Base-by-base conservation (phyloP, 768 basidiomycete species). In the Podaxis pistillaris region DNA sequence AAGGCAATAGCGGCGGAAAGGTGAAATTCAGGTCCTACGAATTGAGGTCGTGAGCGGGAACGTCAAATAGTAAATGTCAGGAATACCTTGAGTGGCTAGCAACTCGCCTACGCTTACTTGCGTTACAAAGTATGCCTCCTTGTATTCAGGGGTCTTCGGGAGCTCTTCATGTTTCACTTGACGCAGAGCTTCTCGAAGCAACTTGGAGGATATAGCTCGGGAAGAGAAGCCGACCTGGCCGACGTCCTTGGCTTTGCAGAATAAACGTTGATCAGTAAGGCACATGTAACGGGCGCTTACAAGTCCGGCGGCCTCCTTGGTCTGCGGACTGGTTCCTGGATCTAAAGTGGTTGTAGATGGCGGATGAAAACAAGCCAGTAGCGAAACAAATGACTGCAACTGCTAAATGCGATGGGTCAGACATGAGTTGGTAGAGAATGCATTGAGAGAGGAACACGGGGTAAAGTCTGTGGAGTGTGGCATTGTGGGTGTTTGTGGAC, bases 111-210 rank as follows among this genome's bases (percentile, higher is more conserved):
- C 82, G 55, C 84, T 84, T 26, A 98, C 91, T 70, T 95, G 91
- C 44, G 83, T 78, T 89, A 96, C 93, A 76, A 98, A 98, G 75
- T 92, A 97, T 47, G 78, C 75, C 77, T 99, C 96, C 74, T 86
- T 88, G 68, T 88, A 88, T 65, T 91, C 87, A 17, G 83, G 77
- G 12, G 79, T 68, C 13, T 91, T 92, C 50, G 84, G 73, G 15
- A 19, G 44, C 22, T 22, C 33, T 77, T 98, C 96, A 58, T 74
- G 78, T 68, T 86, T 87, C 66, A 94, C 79, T 65, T 81, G 78
- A 66, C 85, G 79, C 60, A 95, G 73, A 2, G 88, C 90, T 9
- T 81, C 82, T 57, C 78, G 78, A 50, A 95, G 75, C 67, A 86
- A 46, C 26, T 44, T 44, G 40, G 30, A 24, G 37, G 56, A 57